Percentiles rank a stretch among this genome's conserved stretches.
Evolutionary conservation across 306 rosid species (phyloP).

Genomic region (Albizia julibrissin): DNA sequence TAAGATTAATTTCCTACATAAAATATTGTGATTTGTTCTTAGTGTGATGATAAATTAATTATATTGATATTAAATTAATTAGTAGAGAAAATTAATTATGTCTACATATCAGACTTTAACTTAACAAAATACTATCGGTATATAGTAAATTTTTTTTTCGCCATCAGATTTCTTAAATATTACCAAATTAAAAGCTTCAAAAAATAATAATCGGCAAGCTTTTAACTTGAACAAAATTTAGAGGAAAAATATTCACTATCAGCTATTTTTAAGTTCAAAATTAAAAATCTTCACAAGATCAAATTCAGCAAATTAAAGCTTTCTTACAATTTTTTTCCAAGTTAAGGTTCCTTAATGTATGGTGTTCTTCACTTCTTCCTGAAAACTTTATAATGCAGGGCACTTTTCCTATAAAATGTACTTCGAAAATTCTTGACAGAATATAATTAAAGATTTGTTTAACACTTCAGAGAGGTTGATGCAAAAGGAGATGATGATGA

Average conservation of each 20-base stretch:
- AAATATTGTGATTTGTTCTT: too few relatives aligned
- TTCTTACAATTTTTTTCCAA: neutral
- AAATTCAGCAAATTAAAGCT: neutral
- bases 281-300: neutral
- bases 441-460: neutral
- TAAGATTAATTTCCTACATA: neutral
- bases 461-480: neutral
- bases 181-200: neutral
- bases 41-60: too few relatives aligned
- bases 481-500: conserved; percentile 20
- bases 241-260: neutral
- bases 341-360: neutral
- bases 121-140: neutral
- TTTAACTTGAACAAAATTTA: neutral
- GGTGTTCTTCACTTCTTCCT: neutral
- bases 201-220: neutral
- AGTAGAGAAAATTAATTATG: neutral
- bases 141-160: neutral
- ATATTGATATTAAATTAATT: too few relatives aligned
- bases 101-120: neutral
- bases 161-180: neutral
- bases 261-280: neutral
- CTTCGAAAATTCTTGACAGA: neutral
- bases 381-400: neutral
- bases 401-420: neutral